phyloP scores from a whole-genome alignment of 164 flowering plant genomes.

The Chloranthus sessilifolius region DNA sequence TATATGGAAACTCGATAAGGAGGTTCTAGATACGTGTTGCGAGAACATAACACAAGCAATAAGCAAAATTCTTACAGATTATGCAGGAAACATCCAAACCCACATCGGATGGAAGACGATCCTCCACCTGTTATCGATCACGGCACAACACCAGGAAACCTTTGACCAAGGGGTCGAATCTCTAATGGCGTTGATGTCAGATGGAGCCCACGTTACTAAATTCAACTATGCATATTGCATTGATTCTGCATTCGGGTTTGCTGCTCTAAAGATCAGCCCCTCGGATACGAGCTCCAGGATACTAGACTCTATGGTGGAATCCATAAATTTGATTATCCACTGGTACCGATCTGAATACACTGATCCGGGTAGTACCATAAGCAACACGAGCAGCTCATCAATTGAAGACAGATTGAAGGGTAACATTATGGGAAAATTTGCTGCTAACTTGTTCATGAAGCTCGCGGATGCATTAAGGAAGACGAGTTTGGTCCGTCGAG shows the following conservation, averaged over 20 bases:
- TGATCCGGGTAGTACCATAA: slow-evolving; percentile 51
- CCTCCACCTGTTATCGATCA: slow-evolving; percentile 53
- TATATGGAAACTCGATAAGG: slow-evolving; percentile 83
- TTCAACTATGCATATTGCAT: slow-evolving; percentile 61
- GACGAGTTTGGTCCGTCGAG: slow-evolving; percentile 72
- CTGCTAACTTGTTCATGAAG: slow-evolving; percentile 47
- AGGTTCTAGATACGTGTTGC: slow-evolving; percentile 62
- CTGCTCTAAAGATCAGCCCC: slow-evolving; percentile 63
- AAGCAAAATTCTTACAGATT: slow-evolving; percentile 49
- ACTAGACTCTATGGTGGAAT: slow-evolving; percentile 58
- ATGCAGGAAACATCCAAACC: slow-evolving; percentile 55
- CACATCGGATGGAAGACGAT: slow-evolving; percentile 72
- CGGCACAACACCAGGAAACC: slow-evolving; percentile 67
- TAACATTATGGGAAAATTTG: slow-evolving; percentile 17
- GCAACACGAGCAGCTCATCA: slow-evolving; percentile 43
- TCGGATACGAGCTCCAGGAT: slow-evolving; percentile 62
- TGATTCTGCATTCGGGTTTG: slow-evolving; percentile 70
- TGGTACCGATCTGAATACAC: slow-evolving; percentile 50
- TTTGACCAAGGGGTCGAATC: slow-evolving; percentile 66
- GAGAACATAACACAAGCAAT: slow-evolving; percentile 45
- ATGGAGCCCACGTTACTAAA: slow-evolving; percentile 35
- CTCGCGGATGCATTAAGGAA: slow-evolving; percentile 72
- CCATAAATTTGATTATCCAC: slow-evolving; percentile 48
- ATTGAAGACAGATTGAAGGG: slow-evolving; percentile 39
- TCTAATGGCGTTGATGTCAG: slow-evolving; percentile 56